These are phyloP conservation scores for Penicillium mononematosum DNA, from an alignment of 495 filamentous ascomycete genomes.

Conservation along the genomic window DNA sequence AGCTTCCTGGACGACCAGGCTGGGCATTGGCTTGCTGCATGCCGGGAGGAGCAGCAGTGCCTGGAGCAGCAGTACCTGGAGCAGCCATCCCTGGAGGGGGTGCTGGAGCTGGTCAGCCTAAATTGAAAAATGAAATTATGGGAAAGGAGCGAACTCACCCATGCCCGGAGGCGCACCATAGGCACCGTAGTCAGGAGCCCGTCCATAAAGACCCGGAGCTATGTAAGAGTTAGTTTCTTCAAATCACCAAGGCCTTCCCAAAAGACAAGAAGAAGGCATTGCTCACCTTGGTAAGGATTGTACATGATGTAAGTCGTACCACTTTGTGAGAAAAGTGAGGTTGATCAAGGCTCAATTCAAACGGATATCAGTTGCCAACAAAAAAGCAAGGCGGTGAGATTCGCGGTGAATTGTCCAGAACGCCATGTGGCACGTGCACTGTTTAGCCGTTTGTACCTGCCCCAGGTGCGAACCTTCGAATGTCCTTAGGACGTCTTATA, in stretches of 20 bases:
- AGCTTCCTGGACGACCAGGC: slow-evolving; percentile 70
- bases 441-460: background rate
- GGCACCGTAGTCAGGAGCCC: slow-evolving; percentile 67
- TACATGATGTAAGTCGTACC: slow-evolving; percentile 54
- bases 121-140: slow-evolving; percentile 13
- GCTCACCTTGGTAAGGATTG: slow-evolving; percentile 75
- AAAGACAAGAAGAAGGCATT: slow-evolving; percentile 3
- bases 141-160: slow-evolving; percentile 55
- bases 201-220: slow-evolving; percentile 62
- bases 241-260: background rate
- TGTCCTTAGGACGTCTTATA: background rate
- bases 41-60: slow-evolving; percentile 73
- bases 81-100: slow-evolving; percentile 52
- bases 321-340: background rate
- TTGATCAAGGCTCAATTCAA: slow-evolving; percentile 10
- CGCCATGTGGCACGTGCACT: slow-evolving; percentile 18
- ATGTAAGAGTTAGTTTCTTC: slow-evolving; percentile 16
- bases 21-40: slow-evolving; percentile 70
- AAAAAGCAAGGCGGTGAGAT: slow-evolving; percentile 3
- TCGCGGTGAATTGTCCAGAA: background rate
- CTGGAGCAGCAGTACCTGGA: slow-evolving; percentile 77
- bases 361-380: background rate
- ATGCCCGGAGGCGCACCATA: slow-evolving; percentile 83
- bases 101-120: slow-evolving; percentile 28
- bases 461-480: background rate